Evolutionary conservation across 345 rosid genomes (phyloP).

Genomic region (Eucalyptus curtisii): DNA sequence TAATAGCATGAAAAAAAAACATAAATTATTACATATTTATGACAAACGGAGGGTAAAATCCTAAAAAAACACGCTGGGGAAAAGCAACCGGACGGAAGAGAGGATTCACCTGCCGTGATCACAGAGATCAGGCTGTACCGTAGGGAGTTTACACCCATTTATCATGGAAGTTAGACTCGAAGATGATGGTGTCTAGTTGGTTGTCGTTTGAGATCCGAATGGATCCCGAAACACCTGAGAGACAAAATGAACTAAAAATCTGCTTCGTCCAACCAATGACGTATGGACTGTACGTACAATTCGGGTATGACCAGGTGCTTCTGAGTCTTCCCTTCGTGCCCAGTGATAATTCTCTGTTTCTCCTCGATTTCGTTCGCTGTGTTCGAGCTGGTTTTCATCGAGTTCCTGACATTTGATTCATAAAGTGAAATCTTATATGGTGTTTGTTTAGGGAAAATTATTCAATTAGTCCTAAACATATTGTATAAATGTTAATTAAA

Average conservation of each 20-base stretch:
- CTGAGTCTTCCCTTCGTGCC: neutral
- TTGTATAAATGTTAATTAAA: neutral
- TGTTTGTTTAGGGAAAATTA: neutral
- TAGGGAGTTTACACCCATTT: neutral
- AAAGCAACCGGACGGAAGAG: no score
- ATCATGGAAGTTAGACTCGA: neutral
- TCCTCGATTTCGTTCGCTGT: neutral
- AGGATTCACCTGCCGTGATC: neutral
- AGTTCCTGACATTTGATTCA: neutral
- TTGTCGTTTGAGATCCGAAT: neutral
- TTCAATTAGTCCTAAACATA: neutral
- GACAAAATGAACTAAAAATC: neutral
- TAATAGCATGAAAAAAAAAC: no score
- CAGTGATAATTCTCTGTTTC: neutral
- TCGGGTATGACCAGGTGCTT: neutral
- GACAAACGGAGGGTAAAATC: no score
- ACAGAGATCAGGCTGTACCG: neutral
- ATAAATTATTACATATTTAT: no score
- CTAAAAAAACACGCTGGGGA: accelerated
- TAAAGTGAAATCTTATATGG: neutral
- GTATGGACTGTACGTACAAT: neutral
- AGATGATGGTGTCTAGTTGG: neutral
- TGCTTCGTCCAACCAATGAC: neutral
- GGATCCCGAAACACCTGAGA: neutral
- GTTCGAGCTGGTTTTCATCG: neutral